These are phyloP conservation scores for Colletotrichum liaoningense DNA, from an alignment of 2,329 filamentous ascomycete genomes.

Conservation along the genomic window DNA sequence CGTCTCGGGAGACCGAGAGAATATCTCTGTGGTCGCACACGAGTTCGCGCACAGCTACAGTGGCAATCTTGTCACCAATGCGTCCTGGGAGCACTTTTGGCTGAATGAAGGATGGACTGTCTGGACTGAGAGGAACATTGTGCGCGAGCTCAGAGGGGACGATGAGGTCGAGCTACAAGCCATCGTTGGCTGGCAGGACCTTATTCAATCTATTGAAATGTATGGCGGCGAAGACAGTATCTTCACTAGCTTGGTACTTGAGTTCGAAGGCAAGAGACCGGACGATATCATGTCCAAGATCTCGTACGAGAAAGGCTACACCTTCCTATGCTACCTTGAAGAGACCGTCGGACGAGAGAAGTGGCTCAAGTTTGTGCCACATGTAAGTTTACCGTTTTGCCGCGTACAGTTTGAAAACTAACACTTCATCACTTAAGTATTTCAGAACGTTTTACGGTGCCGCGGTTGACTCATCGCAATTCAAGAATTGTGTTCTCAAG, in stretches of 20 bases:
- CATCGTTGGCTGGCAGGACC: slow-evolving; percentile 23
- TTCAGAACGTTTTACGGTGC: slow-evolving; percentile 8
- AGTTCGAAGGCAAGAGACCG: slow-evolving; percentile 9
- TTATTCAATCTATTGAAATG: slow-evolving; percentile 11
- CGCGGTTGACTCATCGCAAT: slow-evolving; percentile 5
- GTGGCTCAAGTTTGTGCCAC: slow-evolving; percentile 20
- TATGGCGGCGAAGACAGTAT: slow-evolving; percentile 8
- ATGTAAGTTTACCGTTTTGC: not conserved
- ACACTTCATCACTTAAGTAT: not conserved
- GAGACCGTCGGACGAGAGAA: slow-evolving; percentile 6
- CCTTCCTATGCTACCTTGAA: slow-evolving; percentile 13
- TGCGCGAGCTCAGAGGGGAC: slow-evolving; percentile 14
- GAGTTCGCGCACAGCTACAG: slow-evolving; percentile 33
- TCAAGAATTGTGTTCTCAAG: slow-evolving; percentile 2
- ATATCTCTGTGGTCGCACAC: not conserved
- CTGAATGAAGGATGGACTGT: slow-evolving; percentile 25
- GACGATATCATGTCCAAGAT: slow-evolving; percentile 29
- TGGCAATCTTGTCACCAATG: slow-evolving; percentile 32
- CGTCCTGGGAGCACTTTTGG: slow-evolving; percentile 33
- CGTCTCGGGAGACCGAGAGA: slow-evolving; percentile 9
- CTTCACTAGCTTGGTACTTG: slow-evolving; percentile 10
- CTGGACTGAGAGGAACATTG: slow-evolving; percentile 18
- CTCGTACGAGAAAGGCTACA: slow-evolving; percentile 21
- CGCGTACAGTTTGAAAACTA: not conserved
- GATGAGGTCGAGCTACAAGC: slow-evolving; percentile 17